Conservation (phyloP, 2,329 filamentous ascomycete genomes). For the Aurifilum marmelostoma region DNA sequence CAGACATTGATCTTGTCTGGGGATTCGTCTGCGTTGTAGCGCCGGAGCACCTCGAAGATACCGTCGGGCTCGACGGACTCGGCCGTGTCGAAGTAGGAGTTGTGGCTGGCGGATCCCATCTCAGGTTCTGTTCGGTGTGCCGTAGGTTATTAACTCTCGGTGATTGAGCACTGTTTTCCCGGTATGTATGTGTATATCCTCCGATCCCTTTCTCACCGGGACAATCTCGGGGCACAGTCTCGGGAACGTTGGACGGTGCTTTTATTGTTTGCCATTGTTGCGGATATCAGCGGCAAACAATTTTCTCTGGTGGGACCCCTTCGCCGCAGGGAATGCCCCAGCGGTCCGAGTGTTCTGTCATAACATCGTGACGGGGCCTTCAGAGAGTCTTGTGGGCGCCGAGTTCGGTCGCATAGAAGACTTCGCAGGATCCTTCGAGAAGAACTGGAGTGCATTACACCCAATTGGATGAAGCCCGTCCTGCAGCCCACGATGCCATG, state of each 20-base stretch:
- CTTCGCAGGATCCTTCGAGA: not conserved
- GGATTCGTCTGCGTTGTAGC: conserved; percentile 37
- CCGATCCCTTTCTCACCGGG: not conserved
- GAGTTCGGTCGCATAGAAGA: not conserved
- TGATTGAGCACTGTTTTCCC: not conserved
- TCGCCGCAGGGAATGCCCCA: not conserved
- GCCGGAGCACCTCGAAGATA: conserved; percentile 29
- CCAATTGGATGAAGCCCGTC: not conserved
- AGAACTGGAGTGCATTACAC: not conserved
- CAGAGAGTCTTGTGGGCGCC: not conserved
- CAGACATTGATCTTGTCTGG: conserved; percentile 44
- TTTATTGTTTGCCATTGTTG: not conserved
- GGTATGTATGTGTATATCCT: not conserved
- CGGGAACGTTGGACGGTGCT: not conserved
- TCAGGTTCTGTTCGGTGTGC: not conserved
- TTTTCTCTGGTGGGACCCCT: conserved; percentile 8
- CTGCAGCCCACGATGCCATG: not conserved
- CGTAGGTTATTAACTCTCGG: not conserved
- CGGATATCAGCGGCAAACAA: conserved; percentile 22
- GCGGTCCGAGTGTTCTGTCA: not conserved
- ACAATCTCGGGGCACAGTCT: not conserved
- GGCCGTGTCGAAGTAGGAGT: conserved; percentile 25
- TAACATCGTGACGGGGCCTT: conserved; percentile 13
- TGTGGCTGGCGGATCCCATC: conserved; percentile 25
- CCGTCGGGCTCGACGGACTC: conserved; percentile 27